phyloP scores from a whole-genome alignment of 176 grass and related monocot species.

The Hyparrhenia diplandra region DNA sequence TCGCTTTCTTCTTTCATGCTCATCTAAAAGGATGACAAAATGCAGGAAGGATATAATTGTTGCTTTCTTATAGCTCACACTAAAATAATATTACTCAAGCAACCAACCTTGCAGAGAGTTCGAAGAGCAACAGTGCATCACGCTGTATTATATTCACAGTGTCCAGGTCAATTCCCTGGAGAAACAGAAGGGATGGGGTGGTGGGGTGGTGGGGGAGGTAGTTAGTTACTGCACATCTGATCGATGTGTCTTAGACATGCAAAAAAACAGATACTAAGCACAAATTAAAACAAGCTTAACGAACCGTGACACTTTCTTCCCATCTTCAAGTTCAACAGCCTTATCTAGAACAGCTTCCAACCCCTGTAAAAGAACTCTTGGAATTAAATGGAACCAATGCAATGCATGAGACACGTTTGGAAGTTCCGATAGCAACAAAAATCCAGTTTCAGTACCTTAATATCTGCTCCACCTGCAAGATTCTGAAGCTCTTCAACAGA shows the following conservation, averaged over 20 bases:
- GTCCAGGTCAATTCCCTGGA: slow-evolving; percentile 87
- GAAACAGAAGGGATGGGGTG: neutral
- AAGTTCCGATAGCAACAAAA: neutral
- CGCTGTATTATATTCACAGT: slow-evolving; percentile 86
- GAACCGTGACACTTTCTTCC: slow-evolving; percentile 85
- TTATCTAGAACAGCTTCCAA: slow-evolving; percentile 98
- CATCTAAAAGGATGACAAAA: slow-evolving; percentile 60
- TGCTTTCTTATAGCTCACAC: slow-evolving; percentile 15
- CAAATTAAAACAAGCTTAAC: slow-evolving; percentile 34
- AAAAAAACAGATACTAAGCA: slow-evolving; percentile 6
- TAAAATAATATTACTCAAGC: slow-evolving; percentile 23
- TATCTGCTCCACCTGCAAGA: slow-evolving; percentile 94
- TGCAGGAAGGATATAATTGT: neutral
- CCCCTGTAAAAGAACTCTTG: slow-evolving; percentile 54
- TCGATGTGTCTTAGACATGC: neutral
- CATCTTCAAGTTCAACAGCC: slow-evolving; percentile 93
- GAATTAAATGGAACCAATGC: slow-evolving; percentile 28
- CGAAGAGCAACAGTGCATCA: slow-evolving; percentile 85
- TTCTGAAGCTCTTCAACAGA: slow-evolving; percentile 97
- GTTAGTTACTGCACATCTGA: neutral
- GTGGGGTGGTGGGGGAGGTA: slow-evolving; percentile 12
- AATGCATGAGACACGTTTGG: slow-evolving; percentile 11
- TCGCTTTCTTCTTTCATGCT: slow-evolving; percentile 99
- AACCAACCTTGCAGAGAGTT: slow-evolving; percentile 94
- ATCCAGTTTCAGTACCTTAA: slow-evolving; percentile 59